A percentile compares a stretch with the other conserved stretches of the same genome.
These are phyloP conservation scores for Saccharomyces hybrid DNA, from an alignment of 1,139 yeast species.

Conservation along the genomic window DNA sequence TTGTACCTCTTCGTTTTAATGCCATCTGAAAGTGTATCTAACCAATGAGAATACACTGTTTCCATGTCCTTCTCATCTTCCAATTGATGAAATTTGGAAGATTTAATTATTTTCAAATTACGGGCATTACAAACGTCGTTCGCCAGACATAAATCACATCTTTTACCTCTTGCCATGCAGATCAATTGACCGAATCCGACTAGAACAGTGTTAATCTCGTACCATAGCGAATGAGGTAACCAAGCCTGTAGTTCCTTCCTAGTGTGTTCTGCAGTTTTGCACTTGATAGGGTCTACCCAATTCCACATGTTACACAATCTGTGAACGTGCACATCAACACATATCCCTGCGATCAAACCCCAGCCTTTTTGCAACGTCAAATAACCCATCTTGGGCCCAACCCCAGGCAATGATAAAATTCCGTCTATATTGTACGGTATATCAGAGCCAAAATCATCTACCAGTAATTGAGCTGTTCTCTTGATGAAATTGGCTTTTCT, in stretches of 20 bases:
- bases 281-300: constrained; percentile 52
- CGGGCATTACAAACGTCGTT: constrained; percentile 19
- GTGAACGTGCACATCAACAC: constrained; percentile 90
- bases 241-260: constrained; percentile 61
- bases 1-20: not conserved
- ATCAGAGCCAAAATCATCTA: constrained; percentile 51
- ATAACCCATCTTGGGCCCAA: constrained; percentile 94
- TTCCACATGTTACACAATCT: constrained; percentile 74
- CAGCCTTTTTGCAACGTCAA: constrained; percentile 76
- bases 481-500: constrained; percentile 69
- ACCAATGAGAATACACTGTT: not conserved
- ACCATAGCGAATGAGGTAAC: constrained; percentile 72
- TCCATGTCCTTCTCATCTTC: not conserved
- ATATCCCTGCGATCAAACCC: constrained; percentile 69
- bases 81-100: not conserved
- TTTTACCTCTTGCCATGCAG: constrained; percentile 63
- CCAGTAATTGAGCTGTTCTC: constrained; percentile 48
- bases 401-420: constrained; percentile 71
- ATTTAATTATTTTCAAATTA: not conserved
- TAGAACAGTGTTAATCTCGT: constrained; percentile 71
- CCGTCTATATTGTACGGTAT: constrained; percentile 64
- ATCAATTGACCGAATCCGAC: constrained; percentile 93
- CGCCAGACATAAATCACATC: constrained; percentile 62
- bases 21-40: not conserved
- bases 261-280: constrained; percentile 68